A percentile compares a stretch with the other conserved stretches of the same genome.
Evolutionary conservation across 139 green algal genomes (phyloP).

Genomic region (Desmodesmus armatus): DNA sequence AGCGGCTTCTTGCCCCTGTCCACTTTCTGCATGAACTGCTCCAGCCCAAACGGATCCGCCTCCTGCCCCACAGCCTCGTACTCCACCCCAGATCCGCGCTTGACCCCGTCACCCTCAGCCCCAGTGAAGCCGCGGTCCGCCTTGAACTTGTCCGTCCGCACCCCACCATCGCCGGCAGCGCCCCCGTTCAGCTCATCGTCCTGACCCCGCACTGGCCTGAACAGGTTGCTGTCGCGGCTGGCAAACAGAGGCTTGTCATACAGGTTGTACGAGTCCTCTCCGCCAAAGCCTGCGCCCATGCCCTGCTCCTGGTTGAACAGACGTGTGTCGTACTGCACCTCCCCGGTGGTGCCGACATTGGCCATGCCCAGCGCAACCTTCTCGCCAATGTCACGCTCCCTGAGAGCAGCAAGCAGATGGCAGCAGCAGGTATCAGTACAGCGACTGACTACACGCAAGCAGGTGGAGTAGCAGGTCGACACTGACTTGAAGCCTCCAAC

Average conservation of each 20-base stretch:
- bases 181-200: constrained; percentile 65
- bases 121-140: constrained; percentile 92
- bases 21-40: constrained; percentile 89
- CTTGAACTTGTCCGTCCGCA: constrained; percentile 85
- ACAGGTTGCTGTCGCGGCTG: constrained; percentile 77
- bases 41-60: constrained; percentile 96
- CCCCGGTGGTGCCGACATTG: constrained; percentile 66
- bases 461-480: too few species aligned
- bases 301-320: constrained; percentile 98
- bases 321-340: constrained; percentile 97
- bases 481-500: too few species aligned
- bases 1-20: constrained; percentile 56
- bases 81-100: constrained; percentile 70
- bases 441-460: too few species aligned
- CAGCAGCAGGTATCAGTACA: too few species aligned
- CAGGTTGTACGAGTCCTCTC: constrained; percentile 94
- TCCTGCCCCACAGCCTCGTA: constrained; percentile 90
- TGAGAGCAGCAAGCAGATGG: too few species aligned
- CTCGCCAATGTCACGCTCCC: constrained; percentile 92
- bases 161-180: constrained; percentile 47
- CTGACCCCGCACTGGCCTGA: constrained; percentile 60
- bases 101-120: constrained; percentile 42
- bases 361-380: constrained; percentile 79
- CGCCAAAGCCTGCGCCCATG: constrained; percentile 83
- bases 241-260: constrained; percentile 98